These are phyloP conservation scores for Pelargonium nanum DNA, from an alignment of 345 rosid genomes.

Conservation along the genomic window DNA sequence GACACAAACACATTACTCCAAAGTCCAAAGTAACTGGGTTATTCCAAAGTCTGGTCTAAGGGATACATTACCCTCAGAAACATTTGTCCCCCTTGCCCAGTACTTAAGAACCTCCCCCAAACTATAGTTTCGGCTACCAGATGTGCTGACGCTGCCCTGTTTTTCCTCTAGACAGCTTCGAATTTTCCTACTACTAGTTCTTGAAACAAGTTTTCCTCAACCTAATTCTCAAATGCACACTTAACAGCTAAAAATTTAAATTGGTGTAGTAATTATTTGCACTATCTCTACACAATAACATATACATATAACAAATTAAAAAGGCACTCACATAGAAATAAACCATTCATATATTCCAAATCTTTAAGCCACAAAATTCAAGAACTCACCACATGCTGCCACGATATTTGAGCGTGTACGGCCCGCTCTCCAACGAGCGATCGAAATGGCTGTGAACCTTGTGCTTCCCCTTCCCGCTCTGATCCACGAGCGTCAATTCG, in stretches of 20 bases:
- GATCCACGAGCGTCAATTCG: constrained; percentile 55
- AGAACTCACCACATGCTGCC: constrained; percentile 43
- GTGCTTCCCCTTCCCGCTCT: constrained; percentile 64
- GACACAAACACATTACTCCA: not conserved
- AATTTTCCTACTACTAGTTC: not conserved
- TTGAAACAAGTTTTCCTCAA: not conserved
- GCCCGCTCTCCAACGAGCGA: constrained; percentile 55
- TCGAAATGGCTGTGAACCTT: constrained; percentile 70
- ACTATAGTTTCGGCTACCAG: not conserved
- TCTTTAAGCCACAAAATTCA: not conserved
- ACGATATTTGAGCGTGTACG: too few species aligned
- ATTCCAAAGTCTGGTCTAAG: too few species aligned
- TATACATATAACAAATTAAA: too few species aligned
- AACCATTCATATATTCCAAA: not conserved
- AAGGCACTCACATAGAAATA: not conserved
- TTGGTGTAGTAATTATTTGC: too few species aligned
- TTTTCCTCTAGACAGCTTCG: not conserved
- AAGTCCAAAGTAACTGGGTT: too few species aligned
- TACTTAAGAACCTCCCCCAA: not conserved
- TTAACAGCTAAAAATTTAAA: too few species aligned
- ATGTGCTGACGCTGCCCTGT: not conserved
- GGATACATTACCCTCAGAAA: too few species aligned
- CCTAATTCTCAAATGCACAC: not conserved
- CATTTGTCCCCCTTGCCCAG: not conserved
- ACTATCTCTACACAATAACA: too few species aligned